These are phyloP conservation scores for Chamaecrista fasciculata DNA, from an alignment of 306 rosid species.

Conservation along the genomic window DNA sequence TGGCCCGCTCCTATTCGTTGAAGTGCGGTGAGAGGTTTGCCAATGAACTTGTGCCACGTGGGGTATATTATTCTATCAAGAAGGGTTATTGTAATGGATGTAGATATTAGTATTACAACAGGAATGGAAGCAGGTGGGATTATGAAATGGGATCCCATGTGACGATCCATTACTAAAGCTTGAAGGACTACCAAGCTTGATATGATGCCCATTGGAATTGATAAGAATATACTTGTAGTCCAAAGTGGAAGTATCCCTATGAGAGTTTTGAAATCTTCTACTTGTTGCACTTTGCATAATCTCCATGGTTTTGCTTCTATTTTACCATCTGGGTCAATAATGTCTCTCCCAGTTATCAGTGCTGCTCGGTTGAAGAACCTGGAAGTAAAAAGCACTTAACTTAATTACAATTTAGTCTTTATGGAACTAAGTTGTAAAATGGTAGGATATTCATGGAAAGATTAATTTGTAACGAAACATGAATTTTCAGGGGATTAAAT, in stretches of 20 bases:
- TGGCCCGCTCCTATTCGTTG: slow-evolving; percentile 60
- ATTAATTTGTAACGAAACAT: no score
- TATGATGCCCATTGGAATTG: slow-evolving; percentile 45
- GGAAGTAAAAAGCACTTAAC: no score
- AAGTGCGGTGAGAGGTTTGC: slow-evolving; percentile 41
- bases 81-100: slow-evolving; percentile 38
- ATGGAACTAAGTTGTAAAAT: no score
- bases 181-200: slow-evolving; percentile 54
- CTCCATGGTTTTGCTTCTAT: slow-evolving; percentile 54
- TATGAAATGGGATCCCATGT: slow-evolving; percentile 48
- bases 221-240: slow-evolving; percentile 48
- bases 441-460: no score
- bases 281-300: slow-evolving; percentile 54
- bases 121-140: slow-evolving; percentile 44
- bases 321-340: slow-evolving; percentile 34
- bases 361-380: slow-evolving; percentile 60
- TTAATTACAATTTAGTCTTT: no score
- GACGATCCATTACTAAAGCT: slow-evolving; percentile 57
- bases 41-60: slow-evolving; percentile 35
- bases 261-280: slow-evolving; percentile 50
- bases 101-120: slow-evolving; percentile 38
- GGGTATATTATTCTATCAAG: slow-evolving; percentile 53
- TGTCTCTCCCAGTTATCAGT: slow-evolving; percentile 45
- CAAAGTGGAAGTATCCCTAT: slow-evolving; percentile 50
- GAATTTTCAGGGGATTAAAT: no score